Evolutionary conservation across 192 early-diverging fungal species (phyloP).

Genomic region (Phlyctochytrium arcticum): DNA sequence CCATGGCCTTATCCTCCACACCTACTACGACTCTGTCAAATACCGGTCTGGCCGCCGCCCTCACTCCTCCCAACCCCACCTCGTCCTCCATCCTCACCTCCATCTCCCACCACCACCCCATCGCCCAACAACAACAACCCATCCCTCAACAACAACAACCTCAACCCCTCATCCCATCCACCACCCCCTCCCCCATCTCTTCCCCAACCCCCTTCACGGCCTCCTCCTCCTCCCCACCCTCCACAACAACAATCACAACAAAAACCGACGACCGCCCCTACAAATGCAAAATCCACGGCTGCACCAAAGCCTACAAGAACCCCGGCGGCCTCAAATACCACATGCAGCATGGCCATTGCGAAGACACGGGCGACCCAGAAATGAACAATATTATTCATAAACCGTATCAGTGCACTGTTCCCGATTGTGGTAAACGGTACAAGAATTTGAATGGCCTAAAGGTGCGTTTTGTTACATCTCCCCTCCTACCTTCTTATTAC

Average conservation of each 20-base stretch:
- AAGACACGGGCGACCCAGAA: constrained; percentile 59
- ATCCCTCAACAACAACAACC: constrained; percentile 19
- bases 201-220: constrained; percentile 16
- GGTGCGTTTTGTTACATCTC: constrained; percentile 28
- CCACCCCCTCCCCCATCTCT: not conserved
- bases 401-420: constrained; percentile 67
- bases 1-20: too few species aligned
- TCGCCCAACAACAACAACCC: not conserved
- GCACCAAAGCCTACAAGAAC: constrained; percentile 97
- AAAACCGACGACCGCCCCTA: constrained; percentile 77
- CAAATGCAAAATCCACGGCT: constrained; percentile 79
- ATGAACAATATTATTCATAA: constrained; percentile 59
- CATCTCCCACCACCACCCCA: not conserved
- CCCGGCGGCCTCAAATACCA: constrained; percentile 99
- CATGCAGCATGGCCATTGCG: constrained; percentile 90
- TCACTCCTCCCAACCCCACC: not conserved
- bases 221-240: constrained; percentile 43
- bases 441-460: constrained; percentile 98
- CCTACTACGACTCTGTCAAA: too few species aligned
- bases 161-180: not conserved
- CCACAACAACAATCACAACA: constrained; percentile 28
- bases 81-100: too few species aligned
- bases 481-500: not conserved
- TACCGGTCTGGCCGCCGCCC: not conserved
- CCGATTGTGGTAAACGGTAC: constrained; percentile 95